These are phyloP conservation scores for Schizochytrium sp. DNA, from an alignment of 108 stramenopile genomes.

Conservation along the genomic window DNA sequence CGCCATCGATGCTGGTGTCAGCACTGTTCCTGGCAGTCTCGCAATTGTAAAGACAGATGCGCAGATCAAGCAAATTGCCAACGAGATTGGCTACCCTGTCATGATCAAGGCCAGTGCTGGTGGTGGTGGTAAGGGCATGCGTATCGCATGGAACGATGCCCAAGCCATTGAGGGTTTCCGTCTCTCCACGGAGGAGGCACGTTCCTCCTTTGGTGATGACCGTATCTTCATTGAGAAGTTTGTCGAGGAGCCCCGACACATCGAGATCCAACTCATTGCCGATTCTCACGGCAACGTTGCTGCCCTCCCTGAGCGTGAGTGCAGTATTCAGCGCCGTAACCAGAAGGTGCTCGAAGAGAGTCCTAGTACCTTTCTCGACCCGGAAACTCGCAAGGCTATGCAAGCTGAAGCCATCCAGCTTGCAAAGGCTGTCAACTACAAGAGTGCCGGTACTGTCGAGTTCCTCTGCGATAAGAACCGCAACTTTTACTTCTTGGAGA, in stretches of 20 bases:
- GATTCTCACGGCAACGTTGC: slow-evolving; percentile 84
- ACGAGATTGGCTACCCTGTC: slow-evolving; percentile 95
- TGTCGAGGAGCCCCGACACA: slow-evolving; percentile 93
- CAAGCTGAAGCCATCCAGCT: slow-evolving; percentile 85
- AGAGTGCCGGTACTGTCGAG: slow-evolving; percentile 95
- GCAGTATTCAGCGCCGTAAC: slow-evolving; percentile 93
- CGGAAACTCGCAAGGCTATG: slow-evolving; percentile 84
- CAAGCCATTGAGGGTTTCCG: slow-evolving; percentile 84
- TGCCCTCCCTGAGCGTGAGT: slow-evolving; percentile 93
- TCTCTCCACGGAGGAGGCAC: slow-evolving; percentile 87
- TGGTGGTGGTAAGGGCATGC: slow-evolving; percentile 99
- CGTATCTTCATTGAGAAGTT: slow-evolving; percentile 96
- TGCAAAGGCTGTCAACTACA: slow-evolving; percentile 85
- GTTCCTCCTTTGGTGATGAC: slow-evolving; percentile 87
- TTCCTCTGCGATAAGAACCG: slow-evolving; percentile 87
- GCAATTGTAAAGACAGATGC: slow-evolving; percentile 71
- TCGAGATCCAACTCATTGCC: slow-evolving; percentile 96
- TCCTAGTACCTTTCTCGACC: slow-evolving; percentile 77
- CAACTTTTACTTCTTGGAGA: slow-evolving; percentile 98
- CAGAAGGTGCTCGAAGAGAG: slow-evolving; percentile 98
- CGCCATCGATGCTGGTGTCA: slow-evolving; percentile 87
- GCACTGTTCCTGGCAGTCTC: slow-evolving; percentile 91
- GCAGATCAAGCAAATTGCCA: slow-evolving; percentile 72
- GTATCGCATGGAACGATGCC: slow-evolving; percentile 86
- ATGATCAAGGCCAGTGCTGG: slow-evolving; percentile 98